Base-by-base conservation (phyloP, 2,329 filamentous ascomycete genomes). In the Ascochyta viciae-villosae region DNA sequence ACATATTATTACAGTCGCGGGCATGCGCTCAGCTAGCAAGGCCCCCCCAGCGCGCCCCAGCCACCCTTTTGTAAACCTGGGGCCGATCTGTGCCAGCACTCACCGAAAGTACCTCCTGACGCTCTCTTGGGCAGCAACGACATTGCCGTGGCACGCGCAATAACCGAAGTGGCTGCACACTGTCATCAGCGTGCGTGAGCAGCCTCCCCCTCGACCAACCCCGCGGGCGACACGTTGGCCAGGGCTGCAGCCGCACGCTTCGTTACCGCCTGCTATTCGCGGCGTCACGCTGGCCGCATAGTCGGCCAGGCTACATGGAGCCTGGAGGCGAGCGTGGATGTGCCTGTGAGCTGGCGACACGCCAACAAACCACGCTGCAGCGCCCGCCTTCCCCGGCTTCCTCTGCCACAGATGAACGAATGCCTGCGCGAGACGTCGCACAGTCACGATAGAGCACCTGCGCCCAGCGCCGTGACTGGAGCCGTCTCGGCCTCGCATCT, bases 241-340 rank as follows among this genome's bases (percentile, higher is more conserved):
- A 57, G 49, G 48, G 63, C 59, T 68, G 70, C 70, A 67, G 64
- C 53, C 54, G 53, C 50, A 60, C 40, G 49, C 57, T 45, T 31
- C 16, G 31, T 47, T 51, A 12, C 42, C 47, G 53, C 53, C 47
- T 47, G 53, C 53, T 10, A 56, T 56, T 56, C 53, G 53, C 53
- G 8, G 71, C 71, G 72, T 69, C 62, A 72, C 69, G 72, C 71
- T 65, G 72, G 54, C 66, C 65, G 71, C 70, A 70, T 71, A 65
- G 38, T 56, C 66, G 68, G 68, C 64, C 64, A 60, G 56, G 55
- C 50, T 56, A 37, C 50, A 62, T 57, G 51, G 22, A 54, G 35
- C 50, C 61, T 57, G 51, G 22, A 54, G 35, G 47, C 52, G 56
- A 47, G 58, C 56, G 54, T 54, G 57, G 57, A 59, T 58, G 57